These are phyloP conservation scores for Apiospora malaysiana DNA, from an alignment of 2,329 filamentous ascomycete species.

Conservation along the genomic window DNA sequence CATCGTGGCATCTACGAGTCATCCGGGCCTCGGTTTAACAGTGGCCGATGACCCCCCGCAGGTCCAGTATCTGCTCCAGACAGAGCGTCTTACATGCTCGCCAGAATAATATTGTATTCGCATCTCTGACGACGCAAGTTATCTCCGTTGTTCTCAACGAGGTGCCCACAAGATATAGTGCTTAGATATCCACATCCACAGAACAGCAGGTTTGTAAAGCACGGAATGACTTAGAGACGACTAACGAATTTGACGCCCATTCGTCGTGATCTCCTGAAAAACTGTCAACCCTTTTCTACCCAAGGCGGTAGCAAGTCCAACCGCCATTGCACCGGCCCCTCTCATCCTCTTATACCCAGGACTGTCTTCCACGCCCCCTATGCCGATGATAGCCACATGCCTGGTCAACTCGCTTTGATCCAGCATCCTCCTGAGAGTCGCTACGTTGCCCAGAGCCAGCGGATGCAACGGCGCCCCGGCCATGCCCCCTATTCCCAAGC, in stretches of 20 bases:
- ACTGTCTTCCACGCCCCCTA: constrained; percentile 73
- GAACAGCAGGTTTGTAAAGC: neutral
- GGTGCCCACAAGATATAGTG: neutral
- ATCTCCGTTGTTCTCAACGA: neutral
- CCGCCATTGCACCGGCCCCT: constrained; percentile 67
- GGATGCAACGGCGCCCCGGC: constrained; percentile 76
- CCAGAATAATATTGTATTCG: neutral
- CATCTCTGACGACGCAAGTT: neutral
- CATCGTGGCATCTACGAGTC: neutral
- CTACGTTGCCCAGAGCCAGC: constrained; percentile 76
- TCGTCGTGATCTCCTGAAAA: constrained; percentile 62
- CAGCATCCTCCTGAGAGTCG: constrained; percentile 66
- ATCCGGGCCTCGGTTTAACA: neutral
- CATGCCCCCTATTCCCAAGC: constrained; percentile 70
- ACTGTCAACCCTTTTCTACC: constrained; percentile 66
- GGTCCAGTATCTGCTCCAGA: neutral
- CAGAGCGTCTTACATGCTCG: neutral
- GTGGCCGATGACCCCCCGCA: neutral
- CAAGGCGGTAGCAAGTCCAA: constrained; percentile 73
- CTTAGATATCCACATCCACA: no score
- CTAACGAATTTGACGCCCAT: neutral
- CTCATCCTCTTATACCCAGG: constrained; percentile 70
- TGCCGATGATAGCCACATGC: constrained; percentile 70
- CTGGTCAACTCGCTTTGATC: constrained; percentile 53
- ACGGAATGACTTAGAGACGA: neutral